Evolutionary conservation across 371 early-diverging fungal species (phyloP).

Genomic region (Catenaria anguillulae): DNA sequence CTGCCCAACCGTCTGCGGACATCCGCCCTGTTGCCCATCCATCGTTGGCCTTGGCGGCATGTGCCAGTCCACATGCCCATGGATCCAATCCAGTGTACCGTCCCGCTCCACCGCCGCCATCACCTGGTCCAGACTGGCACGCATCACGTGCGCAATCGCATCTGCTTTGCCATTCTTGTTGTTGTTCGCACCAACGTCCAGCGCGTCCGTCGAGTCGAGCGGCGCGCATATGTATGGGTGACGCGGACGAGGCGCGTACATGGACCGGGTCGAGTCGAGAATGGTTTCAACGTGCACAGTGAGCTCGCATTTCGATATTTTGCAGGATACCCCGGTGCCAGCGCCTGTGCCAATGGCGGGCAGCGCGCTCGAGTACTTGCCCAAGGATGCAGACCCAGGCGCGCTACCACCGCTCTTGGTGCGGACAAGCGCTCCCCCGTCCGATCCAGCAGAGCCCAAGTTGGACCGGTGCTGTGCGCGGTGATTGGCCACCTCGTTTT

Average conservation of each 20-base stretch:
- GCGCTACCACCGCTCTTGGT: too few relatives aligned
- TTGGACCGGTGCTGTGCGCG: neutral
- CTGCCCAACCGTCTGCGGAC: neutral
- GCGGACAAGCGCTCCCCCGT: too few relatives aligned
- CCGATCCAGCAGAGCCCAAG: too few relatives aligned
- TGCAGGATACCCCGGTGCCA: too few relatives aligned
- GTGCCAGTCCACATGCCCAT: neutral
- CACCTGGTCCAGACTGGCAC: neutral
- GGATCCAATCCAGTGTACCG: neutral
- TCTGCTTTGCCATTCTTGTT: too few relatives aligned
- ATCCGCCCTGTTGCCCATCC: neutral
- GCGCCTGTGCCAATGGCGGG: neutral
- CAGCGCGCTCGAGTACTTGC: neutral
- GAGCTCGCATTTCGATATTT: neutral
- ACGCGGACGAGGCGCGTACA: too few relatives aligned
- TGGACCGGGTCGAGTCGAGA: neutral
- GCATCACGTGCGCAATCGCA: neutral
- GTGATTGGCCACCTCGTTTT: neutral
- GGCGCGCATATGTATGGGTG: neutral
- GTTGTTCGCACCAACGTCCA: neutral
- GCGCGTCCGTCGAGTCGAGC: neutral
- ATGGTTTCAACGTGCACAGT: neutral
- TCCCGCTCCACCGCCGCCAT: neutral
- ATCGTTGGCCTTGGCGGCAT: too few relatives aligned
- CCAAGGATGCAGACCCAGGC: neutral